Evolutionary conservation across 805 yeast genomes (phyloP), one percentile per base, ranked within the genome.

Genomic region (Yarrowia yakushimensis): DNA sequence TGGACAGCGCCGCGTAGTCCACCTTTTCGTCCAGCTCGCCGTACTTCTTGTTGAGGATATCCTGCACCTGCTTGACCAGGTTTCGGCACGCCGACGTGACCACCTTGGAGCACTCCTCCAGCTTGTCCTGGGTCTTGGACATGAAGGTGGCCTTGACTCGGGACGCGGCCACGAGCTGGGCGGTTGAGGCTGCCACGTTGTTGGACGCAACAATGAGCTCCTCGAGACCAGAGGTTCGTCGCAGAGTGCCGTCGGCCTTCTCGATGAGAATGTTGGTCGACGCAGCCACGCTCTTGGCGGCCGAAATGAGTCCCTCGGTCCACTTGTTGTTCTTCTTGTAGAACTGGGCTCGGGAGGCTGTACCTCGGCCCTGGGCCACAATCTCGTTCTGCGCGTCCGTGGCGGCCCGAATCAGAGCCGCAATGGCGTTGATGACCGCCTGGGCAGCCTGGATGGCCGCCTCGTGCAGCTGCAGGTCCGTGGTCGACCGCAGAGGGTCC

Each of bases 231-330:
- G 85, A 85, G n/a, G 73, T 72, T 1, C 80, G 79, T 57, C 81
- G 78, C 39, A 90, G 76, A 17, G 89, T 90, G 18, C 96, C 94
- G 74, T 90, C 94, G 0, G 96, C 96, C n/a, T 90, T 87, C 64
- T 82, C 82, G 64, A 90, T 90, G 66, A 90, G 79, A n/a, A 86
- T 77, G 69, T 85, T 87, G 2, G 97, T 91, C 0, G 96, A 83
- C 2, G 83, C 82, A 1, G 96, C 96, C 39, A 90, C 94, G 1
- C 93, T 85, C 68, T 87, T 86, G 1, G 96, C 90, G 17, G 97
- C 97, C 64, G 96, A 87, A 30, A 90, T 85, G 63, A 90, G 83
- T 22, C 97, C 97, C 74, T 91, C 96, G 0, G 97, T 89, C 97
- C 97, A 90, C 69, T 93, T 81, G 73, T 85, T 90, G 72, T 90